Evolutionary conservation across 805 yeast genomes (phyloP), one percentile per base, ranked within the genome.

Genomic region (Tetrapisispora pingtungensis): DNA sequence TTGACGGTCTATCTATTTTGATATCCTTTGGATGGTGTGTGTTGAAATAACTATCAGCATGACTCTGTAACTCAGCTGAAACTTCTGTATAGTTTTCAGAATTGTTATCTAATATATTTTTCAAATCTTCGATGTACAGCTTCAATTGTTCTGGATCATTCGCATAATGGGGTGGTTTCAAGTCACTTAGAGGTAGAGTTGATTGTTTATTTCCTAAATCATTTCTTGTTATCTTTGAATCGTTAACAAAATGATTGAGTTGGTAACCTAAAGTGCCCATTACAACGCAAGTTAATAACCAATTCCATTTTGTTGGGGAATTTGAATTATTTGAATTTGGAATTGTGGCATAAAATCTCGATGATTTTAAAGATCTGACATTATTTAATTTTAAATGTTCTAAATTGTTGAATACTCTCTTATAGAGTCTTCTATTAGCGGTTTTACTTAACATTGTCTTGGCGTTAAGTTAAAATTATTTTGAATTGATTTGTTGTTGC

Each of bases 31-130:
- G 81, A 54, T 80, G 84, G 54, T 80, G 85, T 0, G 84, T 76
- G 45, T 73, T 71, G 57, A 73, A 80, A 49, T 71, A 77, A 4
- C 81, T 68, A 56, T 81, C 87, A 0, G 81, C 66, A 52, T 78
- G 84, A 10, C 72, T 64, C 19, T 65, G 65, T 37, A 78, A 58
- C 33, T 75, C 80, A 14, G 65, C 59, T 31, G 57, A 57, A 28
- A 55, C 35, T n/a, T 53, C 54, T 1, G 71, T 52, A 43, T 48
- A 58, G 40, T 59, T 59, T 19, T 58, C 59, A n/a, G 58, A 38
- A 13, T 68, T 67, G 35, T 58, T 50, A 1, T 73, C 73, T 6
- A 77, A 50, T 2, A 67, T 47, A 1, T 46, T 43, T 40, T 64
- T 68, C 46, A 78, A 60, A 50, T 72, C 70, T 3, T 48, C 52